Percentiles rank a stretch among this genome's conserved stretches.
Conservation (phyloP, 2,329 filamentous ascomycete genomes). For the Chlorencoelia australis region DNA sequence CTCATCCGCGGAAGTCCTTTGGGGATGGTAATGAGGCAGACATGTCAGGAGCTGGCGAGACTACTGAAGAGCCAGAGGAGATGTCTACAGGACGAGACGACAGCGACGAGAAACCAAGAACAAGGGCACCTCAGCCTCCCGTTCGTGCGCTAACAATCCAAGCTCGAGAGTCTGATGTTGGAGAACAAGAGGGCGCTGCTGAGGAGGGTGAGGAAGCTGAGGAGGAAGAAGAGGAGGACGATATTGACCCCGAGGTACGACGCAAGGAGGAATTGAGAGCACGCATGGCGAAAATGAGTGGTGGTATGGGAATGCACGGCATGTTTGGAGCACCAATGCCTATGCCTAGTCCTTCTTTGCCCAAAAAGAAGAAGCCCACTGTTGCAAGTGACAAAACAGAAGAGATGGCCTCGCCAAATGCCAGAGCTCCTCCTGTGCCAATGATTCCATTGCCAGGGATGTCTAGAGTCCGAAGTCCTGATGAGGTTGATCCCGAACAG, state of each 20-base stretch:
- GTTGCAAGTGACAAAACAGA: slow-evolving; percentile 32
- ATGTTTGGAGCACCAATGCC: slow-evolving; percentile 75
- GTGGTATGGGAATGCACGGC: slow-evolving; percentile 91
- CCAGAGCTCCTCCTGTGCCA: slow-evolving; percentile 44
- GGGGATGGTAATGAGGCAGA: slow-evolving; percentile 56
- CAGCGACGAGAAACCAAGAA: slow-evolving; percentile 46
- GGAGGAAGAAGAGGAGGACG: slow-evolving; percentile 70
- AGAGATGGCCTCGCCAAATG: slow-evolving; percentile 34
- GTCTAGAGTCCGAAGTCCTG: slow-evolving; percentile 43
- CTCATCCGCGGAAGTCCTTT: slow-evolving; percentile 29
- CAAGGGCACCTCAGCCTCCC: slow-evolving; percentile 24
- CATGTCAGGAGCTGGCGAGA: slow-evolving; percentile 54
- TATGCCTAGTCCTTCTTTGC: slow-evolving; percentile 39
- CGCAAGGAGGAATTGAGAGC: slow-evolving; percentile 83
- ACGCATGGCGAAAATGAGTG: slow-evolving; percentile 97
- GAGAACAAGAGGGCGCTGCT: slow-evolving; percentile 35
- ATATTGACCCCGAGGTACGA: slow-evolving; percentile 77
- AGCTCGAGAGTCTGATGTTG: slow-evolving; percentile 31
- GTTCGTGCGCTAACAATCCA: slow-evolving; percentile 32
- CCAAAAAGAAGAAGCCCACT: slow-evolving; percentile 47
- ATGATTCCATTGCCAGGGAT: slow-evolving; percentile 66
- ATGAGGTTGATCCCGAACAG: slow-evolving; percentile 33
- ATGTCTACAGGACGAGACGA: slow-evolving; percentile 60
- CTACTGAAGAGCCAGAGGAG: slow-evolving; percentile 49
- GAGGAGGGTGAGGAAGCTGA: slow-evolving; percentile 42